phyloP scores from a whole-genome alignment of 2,329 filamentous ascomycete species.

The Scedosporium boydii region DNA sequence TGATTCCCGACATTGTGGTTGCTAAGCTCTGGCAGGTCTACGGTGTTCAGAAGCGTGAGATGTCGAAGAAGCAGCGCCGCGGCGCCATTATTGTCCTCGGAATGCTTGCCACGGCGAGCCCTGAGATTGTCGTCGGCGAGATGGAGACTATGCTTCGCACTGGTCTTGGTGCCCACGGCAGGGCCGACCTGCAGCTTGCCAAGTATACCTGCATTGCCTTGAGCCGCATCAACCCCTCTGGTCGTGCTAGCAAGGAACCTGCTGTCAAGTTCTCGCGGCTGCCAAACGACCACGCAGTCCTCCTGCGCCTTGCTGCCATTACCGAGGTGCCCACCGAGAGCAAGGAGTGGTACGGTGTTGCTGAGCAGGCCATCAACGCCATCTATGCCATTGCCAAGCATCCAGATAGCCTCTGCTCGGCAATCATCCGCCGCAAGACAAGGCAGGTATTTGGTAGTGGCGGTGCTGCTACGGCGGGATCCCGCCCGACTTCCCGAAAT shows the following conservation, averaged over 20 bases:
- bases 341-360: conserved; percentile 93
- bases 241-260: conserved; percentile 62
- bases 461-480: conserved; percentile 17
- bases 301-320: conserved; percentile 72
- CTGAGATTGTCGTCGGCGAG: conserved; percentile 87
- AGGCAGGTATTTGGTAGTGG: conserved; percentile 59
- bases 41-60: conserved; percentile 84
- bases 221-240: conserved; percentile 77
- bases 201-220: conserved; percentile 94
- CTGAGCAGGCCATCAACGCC: conserved; percentile 90
- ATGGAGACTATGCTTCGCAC: conserved; percentile 92
- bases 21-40: conserved; percentile 97
- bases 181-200: conserved; percentile 75
- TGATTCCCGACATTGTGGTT: conserved; percentile 77
- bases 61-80: conserved; percentile 80
- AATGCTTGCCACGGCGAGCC: conserved; percentile 89
- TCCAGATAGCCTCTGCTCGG: conserved; percentile 85
- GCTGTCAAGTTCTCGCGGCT: conserved; percentile 63
- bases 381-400: conserved; percentile 93
- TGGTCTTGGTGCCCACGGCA: conserved; percentile 72
- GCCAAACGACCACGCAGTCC: conserved; percentile 83
- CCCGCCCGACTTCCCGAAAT: conserved; percentile 39
- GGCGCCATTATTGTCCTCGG: conserved; percentile 94
- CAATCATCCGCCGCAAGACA: conserved; percentile 80
- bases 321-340: conserved; percentile 78